Evolutionary conservation across 208 protist species (phyloP), one percentile per base, ranked within the genome.

Genomic region (Leishmania lainsoni): DNA sequence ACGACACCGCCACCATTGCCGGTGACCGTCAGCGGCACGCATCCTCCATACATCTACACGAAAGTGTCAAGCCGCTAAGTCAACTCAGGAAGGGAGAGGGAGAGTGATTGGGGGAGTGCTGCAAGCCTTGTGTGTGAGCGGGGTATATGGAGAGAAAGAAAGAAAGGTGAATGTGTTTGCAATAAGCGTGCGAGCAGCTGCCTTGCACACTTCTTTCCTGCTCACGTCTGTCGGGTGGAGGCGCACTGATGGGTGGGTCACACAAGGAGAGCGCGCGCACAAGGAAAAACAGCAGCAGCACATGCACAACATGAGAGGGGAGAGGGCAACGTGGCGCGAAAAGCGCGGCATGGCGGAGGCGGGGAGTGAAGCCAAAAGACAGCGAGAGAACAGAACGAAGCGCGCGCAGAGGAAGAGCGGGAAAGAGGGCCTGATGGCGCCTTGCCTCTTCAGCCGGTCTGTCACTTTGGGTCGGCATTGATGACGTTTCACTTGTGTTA

Each of bases 21-120:
- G 70, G 26, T 65, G 22, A 61, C 39, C 26, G 69, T 78, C 68
- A 61, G 75, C 54, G 14, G 63, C 72, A 48, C 74, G 26, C 49
- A 48, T 6, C 65, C 80, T 22, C 73, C 73, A n/a, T 61, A 78
- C 78, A 86, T 82, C 54, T 61, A 20, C 58, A 17, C 42, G 48
- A 45, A 76, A 54, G 52, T 49, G 52, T 66, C 35, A 8, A 6
- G 76, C n/a, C 16, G 39, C 66, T 75, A 16, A 54, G 63, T 16
- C 5, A 81, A 58, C 32, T 63, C 14, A 61, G 66, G 32, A 74
- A 73, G 42, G 82, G 68, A 32, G 68, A 48, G 61, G 14, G 26
- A 0, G 29, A 12, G 26, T 32, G 42, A 51, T 42, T 51, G 26
- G 42, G 17, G 20, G 6, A 51, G 68, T 4, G 20, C 14, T 48